Percentiles rank a stretch among this genome's conserved stretches.
These are phyloP conservation scores for Scytalidium sp. DNA, from an alignment of 2,329 filamentous ascomycete genomes.

Conservation along the genomic window DNA sequence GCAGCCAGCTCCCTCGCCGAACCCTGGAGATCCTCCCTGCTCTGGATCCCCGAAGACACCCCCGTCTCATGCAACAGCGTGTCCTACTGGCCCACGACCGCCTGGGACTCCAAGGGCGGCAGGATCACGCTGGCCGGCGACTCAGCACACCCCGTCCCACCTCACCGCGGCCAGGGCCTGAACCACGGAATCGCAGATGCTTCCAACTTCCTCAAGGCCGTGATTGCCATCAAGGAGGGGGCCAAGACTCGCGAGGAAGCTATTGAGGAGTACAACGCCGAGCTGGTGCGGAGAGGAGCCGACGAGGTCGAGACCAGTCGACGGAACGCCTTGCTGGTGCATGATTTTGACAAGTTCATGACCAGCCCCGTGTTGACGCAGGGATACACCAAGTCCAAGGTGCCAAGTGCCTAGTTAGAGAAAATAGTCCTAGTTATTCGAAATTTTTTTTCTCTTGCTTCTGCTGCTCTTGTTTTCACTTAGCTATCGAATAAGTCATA, in stretches of 20 bases:
- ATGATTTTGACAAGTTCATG: slow-evolving; percentile 1
- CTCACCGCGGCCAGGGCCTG: slow-evolving; percentile 1
- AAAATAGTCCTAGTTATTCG: too few species aligned
- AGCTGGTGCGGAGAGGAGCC: not conserved
- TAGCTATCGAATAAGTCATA: too few species aligned
- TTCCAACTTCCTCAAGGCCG: slow-evolving; percentile 36
- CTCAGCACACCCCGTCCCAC: slow-evolving; percentile 53
- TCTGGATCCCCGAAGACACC: slow-evolving; percentile 8
- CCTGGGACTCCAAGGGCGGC: slow-evolving; percentile 39
- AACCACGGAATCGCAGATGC: not conserved
- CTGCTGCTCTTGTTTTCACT: too few species aligned
- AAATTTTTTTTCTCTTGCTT: not conserved
- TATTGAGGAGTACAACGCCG: not conserved
- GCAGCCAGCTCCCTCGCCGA: slow-evolving; percentile 2
- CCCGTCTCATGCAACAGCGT: not conserved
- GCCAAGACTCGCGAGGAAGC: slow-evolving; percentile 2
- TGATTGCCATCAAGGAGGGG: not conserved
- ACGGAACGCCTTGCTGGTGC: not conserved
- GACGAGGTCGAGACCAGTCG: not conserved
- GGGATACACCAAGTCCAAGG: not conserved
- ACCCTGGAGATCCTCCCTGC: slow-evolving; percentile 4
- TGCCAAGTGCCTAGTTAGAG: not conserved
- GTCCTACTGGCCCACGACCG: slow-evolving; percentile 28
- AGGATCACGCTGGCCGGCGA: slow-evolving; percentile 47
- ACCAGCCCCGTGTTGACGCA: not conserved